Conservation (phyloP, 345 rosid species). For the Sonneratia caseolaris region DNA sequence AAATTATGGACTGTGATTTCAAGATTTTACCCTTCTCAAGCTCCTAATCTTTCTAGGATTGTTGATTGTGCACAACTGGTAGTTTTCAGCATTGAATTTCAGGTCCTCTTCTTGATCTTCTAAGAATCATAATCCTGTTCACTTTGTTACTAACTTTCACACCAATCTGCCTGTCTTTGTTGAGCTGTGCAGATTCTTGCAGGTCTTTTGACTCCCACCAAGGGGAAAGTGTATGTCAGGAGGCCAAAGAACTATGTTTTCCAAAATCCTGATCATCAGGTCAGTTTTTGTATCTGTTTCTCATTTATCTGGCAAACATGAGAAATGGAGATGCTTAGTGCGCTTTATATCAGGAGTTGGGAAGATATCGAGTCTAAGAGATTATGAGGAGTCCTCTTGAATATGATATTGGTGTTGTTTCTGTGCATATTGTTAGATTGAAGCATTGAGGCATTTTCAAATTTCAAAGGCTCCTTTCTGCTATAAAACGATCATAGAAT, state of each 20-base stretch:
- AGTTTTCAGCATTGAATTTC: neutral
- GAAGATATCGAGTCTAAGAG: neutral
- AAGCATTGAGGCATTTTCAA: neutral
- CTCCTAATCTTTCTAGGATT: neutral
- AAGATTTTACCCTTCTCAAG: neutral
- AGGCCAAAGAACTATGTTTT: constrained; percentile 77
- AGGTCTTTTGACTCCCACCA: constrained; percentile 67
- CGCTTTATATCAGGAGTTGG: neutral
- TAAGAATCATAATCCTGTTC: neutral
- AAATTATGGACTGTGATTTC: neutral
- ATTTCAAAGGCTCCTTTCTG: too few relatives aligned
- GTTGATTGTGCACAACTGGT: neutral
- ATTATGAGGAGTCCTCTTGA: too few relatives aligned
- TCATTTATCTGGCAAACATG: neutral
- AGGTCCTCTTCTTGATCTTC: neutral
- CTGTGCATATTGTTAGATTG: neutral
- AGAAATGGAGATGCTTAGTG: neutral
- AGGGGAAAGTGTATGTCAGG: constrained; percentile 44
- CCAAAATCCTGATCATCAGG: constrained; percentile 97
- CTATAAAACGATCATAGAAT: neutral
- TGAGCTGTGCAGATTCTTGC: constrained; percentile 60
- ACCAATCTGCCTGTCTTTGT: neutral
- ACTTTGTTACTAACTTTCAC: neutral
- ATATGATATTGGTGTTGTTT: too few relatives aligned
- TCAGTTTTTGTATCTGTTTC: constrained; percentile 7